Evolutionary conservation across 2,329 filamentous ascomycete species (phyloP), one percentile per base, ranked within the genome.

Genomic region (Aspergillus calidoustus): DNA sequence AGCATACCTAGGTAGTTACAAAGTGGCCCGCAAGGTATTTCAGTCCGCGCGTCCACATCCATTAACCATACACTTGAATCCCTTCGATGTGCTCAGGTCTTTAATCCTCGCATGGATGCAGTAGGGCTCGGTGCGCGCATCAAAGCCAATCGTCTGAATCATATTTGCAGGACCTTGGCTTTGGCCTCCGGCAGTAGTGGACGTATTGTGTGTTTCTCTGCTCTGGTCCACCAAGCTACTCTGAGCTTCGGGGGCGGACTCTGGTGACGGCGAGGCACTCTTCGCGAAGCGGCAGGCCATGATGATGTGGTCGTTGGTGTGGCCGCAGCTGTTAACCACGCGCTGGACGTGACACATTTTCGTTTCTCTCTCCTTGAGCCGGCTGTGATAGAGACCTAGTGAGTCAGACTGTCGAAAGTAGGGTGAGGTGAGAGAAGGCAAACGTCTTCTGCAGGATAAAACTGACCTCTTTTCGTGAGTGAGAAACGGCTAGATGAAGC

Each of bases 331-430:
- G 61, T 70, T 70, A 4, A n/a, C 51, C 22, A 69, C 65, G 44
- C 68, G 62, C 25, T 69, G 65, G 8, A 69, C 64, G 5, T 66
- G 52, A 54, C 68, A 70, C 69, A 71, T 71, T 15, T 54, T 59
- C n/a, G 51, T 53, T 54, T 43, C 22, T 31, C 48, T 48, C 30
- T 19, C 43, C 47, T 54, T 38, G 34, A 41, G 34, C 28, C 48
- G 34, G 2, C 34, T 41, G 11, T 15, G 13, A 41, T 1, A 15
- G 4, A 41, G 34, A 11, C 11, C 25, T 28, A 13, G 34, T 41
- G 34, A 17, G 34, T 15, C 3, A 41, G 34, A 3, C 34, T 41
- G 34, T 41, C 11, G 34, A 15, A 41, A 41, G 34, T 41, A 15
- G 13, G 34, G 11, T 41, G 34, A 11, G 25, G 25, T 28, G 25